Base-by-base conservation (phyloP, 495 filamentous ascomycete genomes). In the Penicillium mononematosum region DNA sequence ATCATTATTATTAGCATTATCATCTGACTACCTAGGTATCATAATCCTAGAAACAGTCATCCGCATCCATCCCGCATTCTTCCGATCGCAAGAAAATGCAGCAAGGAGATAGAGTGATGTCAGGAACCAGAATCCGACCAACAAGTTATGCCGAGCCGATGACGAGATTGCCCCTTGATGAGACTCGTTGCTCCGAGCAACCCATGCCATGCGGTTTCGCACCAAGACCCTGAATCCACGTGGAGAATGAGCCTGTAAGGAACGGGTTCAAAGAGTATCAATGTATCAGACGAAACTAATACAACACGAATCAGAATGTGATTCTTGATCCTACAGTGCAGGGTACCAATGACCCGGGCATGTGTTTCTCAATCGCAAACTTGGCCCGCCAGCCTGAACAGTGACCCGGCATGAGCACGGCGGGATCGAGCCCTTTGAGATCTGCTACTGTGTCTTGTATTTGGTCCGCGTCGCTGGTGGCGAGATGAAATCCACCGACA, bases 341-440 rank as follows among this genome's bases (percentile, higher is more conserved):
- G 6, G 84, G 84, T 7, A 82, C 83, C 51, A 85, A 58, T 6
- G 70, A 68, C 6, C 83, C 83, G 5, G 78, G 78, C 78, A 83
- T 82, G 29, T 71, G 62, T 56, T 76, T 80, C 64, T 86, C 78
- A 51, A 87, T 83, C 48, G 75, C 77, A 60, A 82, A 82, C 65
- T 85, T 87, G 14, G 79, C 81, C 50, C 82, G 68, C 84, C 83
- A 86, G 4, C 83, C 84, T 0, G 83, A 78, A 58, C 83, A 87
- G 67, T 86, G 84, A 2, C 83, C 83, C 5, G 82, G 78, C 64
- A 86, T 68, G 7, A 86, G 59, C 0, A 86, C 67, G 19, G 78
- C 78, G 0, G 81, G 78, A 51, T 79, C 79, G 12, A 85, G 61
- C 5, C 60, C 71, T 57, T 82, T 81, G 27, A 87, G 59, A 56